Evolutionary conservation across 108 stramenopile genomes (phyloP), one percentile per base, ranked within the genome.

Genomic region (Fragilaria radians): DNA sequence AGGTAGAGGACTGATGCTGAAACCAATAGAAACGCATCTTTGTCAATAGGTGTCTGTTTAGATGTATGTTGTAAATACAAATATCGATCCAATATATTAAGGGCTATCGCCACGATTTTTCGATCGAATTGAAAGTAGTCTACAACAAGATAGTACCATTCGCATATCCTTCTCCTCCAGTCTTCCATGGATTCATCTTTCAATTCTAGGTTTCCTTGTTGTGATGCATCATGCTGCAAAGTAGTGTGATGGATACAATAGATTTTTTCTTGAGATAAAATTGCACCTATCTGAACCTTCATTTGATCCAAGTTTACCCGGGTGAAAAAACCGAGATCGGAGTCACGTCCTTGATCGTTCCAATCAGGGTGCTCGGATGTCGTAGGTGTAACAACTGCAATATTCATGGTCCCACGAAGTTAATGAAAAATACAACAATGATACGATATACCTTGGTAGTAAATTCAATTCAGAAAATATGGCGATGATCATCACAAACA

Each of bases 61-160:
- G 5, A 5, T 7, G 5, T 59, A 59, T 19, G 4, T 9, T 7
- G 21, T 3, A 21, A 21, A 9, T 11, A 45, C 28, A 74, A 46
- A 48, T 66, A 85, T 1, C 91, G 77, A 79, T 92, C 90, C 5
- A 92, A 77, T 50, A 86, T 76, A 46, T 76, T 78, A 58, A 92
- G 61, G 7, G 79, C 85, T 28, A 82, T 62, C 3, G 74, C 70
- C 0, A 92, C 71, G 61, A 83, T 78, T 54, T 85, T 83, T 36
- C 91, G 76, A 51, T 93, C 86, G 32, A 84, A 58, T 9, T 62
- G 64, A 60, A 89, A 93, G 65, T 89, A 80, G 64, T 93, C 91
- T 19, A 89, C 72, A 7, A 93, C 86, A 17, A 80, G 80, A 59
- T 83, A 92, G 56, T 77, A 78, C 90, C 90, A 92, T 59, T 86